phyloP scores from a whole-genome alignment of 176 grass and related monocot species.

The Miscanthus lutarioriparius region DNA sequence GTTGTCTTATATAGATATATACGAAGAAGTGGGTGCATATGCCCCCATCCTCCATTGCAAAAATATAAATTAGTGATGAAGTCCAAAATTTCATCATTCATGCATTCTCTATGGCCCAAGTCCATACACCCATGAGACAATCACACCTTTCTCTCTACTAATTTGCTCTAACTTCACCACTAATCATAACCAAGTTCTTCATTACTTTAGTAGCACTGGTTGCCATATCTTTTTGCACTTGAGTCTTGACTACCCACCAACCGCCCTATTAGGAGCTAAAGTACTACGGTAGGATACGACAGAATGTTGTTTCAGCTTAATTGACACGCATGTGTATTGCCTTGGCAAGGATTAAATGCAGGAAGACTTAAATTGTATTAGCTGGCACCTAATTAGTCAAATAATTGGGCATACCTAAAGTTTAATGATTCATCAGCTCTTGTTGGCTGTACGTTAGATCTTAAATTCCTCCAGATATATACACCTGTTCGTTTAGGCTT shows the following conservation, averaged over 20 bases:
- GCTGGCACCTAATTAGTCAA: conserved; percentile 25
- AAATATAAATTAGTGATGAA: too few relatives aligned
- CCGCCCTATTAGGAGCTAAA: not conserved
- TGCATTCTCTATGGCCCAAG: too few relatives aligned
- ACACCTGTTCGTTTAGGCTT: too few relatives aligned
- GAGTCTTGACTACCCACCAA: not conserved
- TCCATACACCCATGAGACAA: too few relatives aligned
- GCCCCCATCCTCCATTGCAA: too few relatives aligned
- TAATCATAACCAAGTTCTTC: not conserved
- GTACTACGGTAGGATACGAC: not conserved
- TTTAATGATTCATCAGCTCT: not conserved
- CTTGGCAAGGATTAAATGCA: conserved; percentile 13
- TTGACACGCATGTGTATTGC: not conserved
- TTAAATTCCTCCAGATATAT: not conserved
- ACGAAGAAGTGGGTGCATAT: too few relatives aligned
- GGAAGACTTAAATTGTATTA: conserved; percentile 5
- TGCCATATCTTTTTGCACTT: not conserved
- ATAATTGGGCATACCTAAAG: not conserved
- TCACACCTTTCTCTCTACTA: too few relatives aligned
- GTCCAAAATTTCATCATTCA: too few relatives aligned
- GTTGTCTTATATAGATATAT: too few relatives aligned
- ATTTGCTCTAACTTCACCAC: not conserved
- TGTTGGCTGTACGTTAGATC: not conserved
- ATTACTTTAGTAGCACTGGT: not conserved
- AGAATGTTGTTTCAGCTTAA: conserved; percentile 30